These are phyloP conservation scores for Globisporangium barbulae DNA, from an alignment of 352 stramenopile genomes.

Conservation along the genomic window DNA sequence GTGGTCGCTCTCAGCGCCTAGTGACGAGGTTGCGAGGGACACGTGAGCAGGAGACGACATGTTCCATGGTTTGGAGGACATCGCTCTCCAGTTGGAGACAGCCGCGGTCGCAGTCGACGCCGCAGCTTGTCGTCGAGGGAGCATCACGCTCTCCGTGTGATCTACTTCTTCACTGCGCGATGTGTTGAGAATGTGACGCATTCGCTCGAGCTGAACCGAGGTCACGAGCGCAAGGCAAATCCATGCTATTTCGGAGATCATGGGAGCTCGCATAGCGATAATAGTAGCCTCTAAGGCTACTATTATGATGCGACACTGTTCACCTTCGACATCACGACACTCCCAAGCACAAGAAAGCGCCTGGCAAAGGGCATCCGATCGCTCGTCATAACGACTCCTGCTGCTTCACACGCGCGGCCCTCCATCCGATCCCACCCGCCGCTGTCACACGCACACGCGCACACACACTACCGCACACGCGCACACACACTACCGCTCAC, in stretches of 20 bases:
- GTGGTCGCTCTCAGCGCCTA: conserved; percentile 3
- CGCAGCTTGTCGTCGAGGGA: neutral
- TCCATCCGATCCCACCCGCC: neutral
- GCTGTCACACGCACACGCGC: neutral
- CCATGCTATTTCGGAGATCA: no score
- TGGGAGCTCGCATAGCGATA: no score
- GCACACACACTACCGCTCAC: no score
- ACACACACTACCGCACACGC: neutral
- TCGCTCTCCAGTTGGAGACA: neutral
- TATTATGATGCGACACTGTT: no score
- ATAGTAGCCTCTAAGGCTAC: no score
- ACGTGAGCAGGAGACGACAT: neutral
- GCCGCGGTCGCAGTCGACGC: neutral
- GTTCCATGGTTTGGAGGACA: neutral
- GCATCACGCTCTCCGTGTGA: neutral
- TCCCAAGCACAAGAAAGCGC: no score
- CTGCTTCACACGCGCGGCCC: no score
- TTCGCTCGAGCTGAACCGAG: no score
- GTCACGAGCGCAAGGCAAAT: no score
- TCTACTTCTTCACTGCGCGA: no score
- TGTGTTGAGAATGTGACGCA: no score
- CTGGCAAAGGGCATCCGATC: neutral
- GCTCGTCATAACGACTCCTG: neutral
- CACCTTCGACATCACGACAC: no score
- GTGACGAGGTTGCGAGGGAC: neutral